Evolutionary conservation across 1,284 basidiomycete species (phyloP), one percentile per base, ranked within the genome.

Genomic region (Trichosporon ovoides): DNA sequence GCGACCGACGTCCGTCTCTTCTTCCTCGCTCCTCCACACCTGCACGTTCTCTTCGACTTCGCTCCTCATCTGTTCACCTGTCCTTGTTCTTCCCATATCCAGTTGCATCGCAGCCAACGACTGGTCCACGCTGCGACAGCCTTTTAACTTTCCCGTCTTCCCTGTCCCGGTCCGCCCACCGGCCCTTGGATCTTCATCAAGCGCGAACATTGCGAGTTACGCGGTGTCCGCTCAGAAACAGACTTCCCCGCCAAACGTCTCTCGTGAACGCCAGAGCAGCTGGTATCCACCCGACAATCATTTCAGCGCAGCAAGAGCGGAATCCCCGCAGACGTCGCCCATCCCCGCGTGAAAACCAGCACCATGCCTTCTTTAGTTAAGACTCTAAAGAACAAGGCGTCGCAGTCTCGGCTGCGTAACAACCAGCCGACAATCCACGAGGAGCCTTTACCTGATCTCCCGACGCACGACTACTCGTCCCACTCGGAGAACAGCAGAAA

Each of bases 361-460:
- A 46, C n/a, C 20, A 62, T 62, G 61, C n/a, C 61, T 1, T 36
- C 37, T 33, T 43, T 62, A 19, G 53, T 59, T 36, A 59, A 58
- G 51, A 60, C 61, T 2, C 46, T 60, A 16, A 54, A 57, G 48
- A 51, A 60, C 53, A 60, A 60, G 58, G 58, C 58, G 5, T 58
- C 58, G 3, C 56, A 52, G 37, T 31, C 49, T 14, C 56, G 56
- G n/a, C 61, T 63, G n/a, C 58, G 61, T 46, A 46, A 46, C 37
- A 60, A 56, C 56, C 35, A 31, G 35, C 52, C 49, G 37, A 33
- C 48, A 33, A 35, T 38, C 24, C 50, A 46, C 11, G 40, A 46
- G 16, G 40, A 46, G 40, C 10, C 13, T 7, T 22, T 46, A 3
- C 40, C 40, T 11, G 40, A 46, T 11, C 24, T 46, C 22, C 40